A percentile compares a stretch with the other conserved stretches of the same genome.
Conservation (phyloP, 2,329 filamentous ascomycete genomes). For the Fonsecaea erecta region DNA sequence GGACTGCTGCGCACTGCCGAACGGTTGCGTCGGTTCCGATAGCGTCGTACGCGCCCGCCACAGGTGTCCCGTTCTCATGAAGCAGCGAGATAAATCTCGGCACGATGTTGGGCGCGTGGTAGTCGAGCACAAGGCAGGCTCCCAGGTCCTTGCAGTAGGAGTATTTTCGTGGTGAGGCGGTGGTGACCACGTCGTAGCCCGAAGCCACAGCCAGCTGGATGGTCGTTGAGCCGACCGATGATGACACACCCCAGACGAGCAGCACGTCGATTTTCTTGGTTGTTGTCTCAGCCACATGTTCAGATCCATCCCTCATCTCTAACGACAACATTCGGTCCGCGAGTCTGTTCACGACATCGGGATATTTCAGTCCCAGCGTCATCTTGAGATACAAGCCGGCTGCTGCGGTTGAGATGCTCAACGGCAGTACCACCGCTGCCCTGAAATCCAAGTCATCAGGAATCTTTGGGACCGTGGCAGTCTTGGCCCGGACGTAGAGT, state of each 20-base stretch:
- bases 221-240: conserved; percentile 49
- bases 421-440: conserved; percentile 44
- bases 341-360: conserved; percentile 9
- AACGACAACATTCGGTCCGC: background rate
- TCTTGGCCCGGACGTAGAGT: conserved; percentile 37
- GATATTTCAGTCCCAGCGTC: conserved; percentile 37
- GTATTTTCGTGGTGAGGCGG: conserved; percentile 9
- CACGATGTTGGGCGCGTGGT: conserved; percentile 39
- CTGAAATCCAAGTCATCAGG: conserved; percentile 42
- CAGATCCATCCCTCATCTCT: background rate
- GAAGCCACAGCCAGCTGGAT: conserved; percentile 49
- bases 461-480: conserved; percentile 37
- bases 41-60: conserved; percentile 26
- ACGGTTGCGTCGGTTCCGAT: conserved; percentile 23
- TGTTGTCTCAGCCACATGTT: background rate
- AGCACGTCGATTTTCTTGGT: conserved; percentile 6
- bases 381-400: conserved; percentile 41
- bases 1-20: conserved; percentile 13
- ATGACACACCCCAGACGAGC: conserved; percentile 52
- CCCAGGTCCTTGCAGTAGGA: conserved; percentile 48
- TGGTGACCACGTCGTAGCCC: conserved; percentile 47
- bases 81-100: conserved; percentile 23
- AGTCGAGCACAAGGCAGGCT: conserved; percentile 51
- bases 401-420: conserved; percentile 44
- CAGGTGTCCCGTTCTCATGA: conserved; percentile 8